Evolutionary conservation across 2,329 filamentous ascomycete species (phyloP).

Genomic region (Pseudopyricularia javanii): DNA sequence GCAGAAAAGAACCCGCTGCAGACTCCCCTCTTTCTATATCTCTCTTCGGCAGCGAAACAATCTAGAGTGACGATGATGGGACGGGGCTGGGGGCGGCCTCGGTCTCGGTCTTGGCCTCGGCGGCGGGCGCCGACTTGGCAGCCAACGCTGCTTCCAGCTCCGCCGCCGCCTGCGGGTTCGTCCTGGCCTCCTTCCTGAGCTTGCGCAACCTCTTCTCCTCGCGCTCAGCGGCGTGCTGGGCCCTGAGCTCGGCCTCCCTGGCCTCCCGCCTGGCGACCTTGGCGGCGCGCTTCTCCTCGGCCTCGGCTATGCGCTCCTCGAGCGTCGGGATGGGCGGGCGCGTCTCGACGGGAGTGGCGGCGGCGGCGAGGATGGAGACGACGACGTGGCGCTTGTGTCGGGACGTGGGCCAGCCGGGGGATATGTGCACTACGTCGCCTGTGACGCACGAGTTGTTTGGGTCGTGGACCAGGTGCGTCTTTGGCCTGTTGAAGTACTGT

Average conservation of each 20-base stretch:
- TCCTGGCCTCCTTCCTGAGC: conserved; percentile 1
- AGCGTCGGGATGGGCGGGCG: conserved; percentile 54
- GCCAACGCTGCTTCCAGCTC: too few relatives aligned
- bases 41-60: too few relatives aligned
- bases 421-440: conserved; percentile 65
- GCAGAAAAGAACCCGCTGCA: too few relatives aligned
- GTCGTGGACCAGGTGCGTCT: conserved; percentile 64
- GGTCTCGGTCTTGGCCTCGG: conserved; percentile 2
- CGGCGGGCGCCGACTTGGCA: background rate
- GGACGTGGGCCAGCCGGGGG: conserved; percentile 51
- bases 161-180: background rate
- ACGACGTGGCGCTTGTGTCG: conserved; percentile 63
- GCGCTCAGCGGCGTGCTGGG: background rate
- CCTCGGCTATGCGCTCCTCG: conserved; percentile 45
- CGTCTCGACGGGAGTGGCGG: conserved; percentile 47
- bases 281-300: conserved; percentile 38
- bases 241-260: conserved; percentile 10
- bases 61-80: too few relatives aligned
- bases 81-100: conserved; percentile 1
- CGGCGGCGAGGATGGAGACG: conserved; percentile 60
- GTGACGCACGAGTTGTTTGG: conserved; percentile 59
- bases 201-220: background rate
- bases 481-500: conserved; percentile 52
- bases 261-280: conserved; percentile 43
- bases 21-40: too few relatives aligned